Percentiles rank a stretch among this genome's conserved stretches.
These are phyloP conservation scores for Wickerhamiella musiphila DNA, from an alignment of 805 yeast genomes.

Conservation along the genomic window DNA sequence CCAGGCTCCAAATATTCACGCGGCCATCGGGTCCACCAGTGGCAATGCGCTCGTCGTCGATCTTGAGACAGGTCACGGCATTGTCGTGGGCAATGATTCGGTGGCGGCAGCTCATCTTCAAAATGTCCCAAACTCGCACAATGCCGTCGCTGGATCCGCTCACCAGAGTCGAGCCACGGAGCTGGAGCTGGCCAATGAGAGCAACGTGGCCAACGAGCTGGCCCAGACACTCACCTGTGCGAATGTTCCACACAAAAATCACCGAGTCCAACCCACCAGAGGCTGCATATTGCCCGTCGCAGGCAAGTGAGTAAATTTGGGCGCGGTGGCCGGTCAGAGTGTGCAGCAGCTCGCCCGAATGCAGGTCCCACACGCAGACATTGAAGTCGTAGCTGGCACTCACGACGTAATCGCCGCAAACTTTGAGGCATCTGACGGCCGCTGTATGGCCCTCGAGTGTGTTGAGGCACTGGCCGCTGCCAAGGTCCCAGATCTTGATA, in stretches of 20 bases:
- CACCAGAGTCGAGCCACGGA: slow-evolving; percentile 51
- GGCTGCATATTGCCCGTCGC: slow-evolving; percentile 70
- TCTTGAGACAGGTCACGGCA: slow-evolving; percentile 26
- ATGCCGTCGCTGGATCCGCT: slow-evolving; percentile 82
- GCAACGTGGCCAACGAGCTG: slow-evolving; percentile 77
- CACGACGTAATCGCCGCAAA: slow-evolving; percentile 50
- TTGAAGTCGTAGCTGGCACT: slow-evolving; percentile 83
- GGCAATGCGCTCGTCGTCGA: slow-evolving; percentile 24
- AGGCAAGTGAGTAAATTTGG: slow-evolving; percentile 82
- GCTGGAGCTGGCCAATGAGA: slow-evolving; percentile 72
- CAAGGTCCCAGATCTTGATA: slow-evolving; percentile 87
- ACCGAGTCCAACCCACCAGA: slow-evolving; percentile 94
- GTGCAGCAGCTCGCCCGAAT: slow-evolving; percentile 76
- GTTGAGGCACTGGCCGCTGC: slow-evolving; percentile 67
- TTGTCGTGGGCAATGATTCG: slow-evolving; percentile 29
- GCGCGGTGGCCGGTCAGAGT: slow-evolving; percentile 84
- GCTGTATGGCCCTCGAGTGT: slow-evolving; percentile 54
- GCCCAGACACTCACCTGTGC: slow-evolving; percentile 65
- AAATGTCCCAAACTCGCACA: slow-evolving; percentile 70
- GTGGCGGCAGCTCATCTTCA: slow-evolving; percentile 63
- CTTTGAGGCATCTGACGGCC: slow-evolving; percentile 52
- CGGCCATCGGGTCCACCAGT: slow-evolving; percentile 29
- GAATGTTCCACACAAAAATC: slow-evolving; percentile 87
- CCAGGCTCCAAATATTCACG: slow-evolving; percentile 26
- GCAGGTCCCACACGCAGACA: slow-evolving; percentile 79